Evolutionary conservation across 192 early-diverging fungal genomes (phyloP), one percentile per base, ranked within the genome.

Genomic region (Umbelopsis vinacea): DNA sequence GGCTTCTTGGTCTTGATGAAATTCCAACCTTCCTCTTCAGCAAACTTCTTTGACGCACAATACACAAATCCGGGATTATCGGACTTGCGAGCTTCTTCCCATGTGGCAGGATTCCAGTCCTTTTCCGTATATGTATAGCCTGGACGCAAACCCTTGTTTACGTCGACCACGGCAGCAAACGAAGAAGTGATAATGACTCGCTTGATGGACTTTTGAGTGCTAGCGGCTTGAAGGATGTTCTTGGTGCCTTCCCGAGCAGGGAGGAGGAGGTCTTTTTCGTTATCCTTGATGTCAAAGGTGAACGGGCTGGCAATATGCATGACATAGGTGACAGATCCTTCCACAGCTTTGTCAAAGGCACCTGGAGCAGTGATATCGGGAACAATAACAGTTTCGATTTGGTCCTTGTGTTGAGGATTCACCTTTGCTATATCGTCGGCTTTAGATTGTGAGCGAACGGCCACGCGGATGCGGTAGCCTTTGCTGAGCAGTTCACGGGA

Each of bases 41-140:
- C 57, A 63, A 63, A 37, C 14, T 63, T 63, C 19, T 63, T 63
- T 8, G 57, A 63, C 6, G 57, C 57, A 37, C 57, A 63, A 19
- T 63, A 63, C 3, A 63, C 57, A n/a, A 19, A 37, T 3, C 33
- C 33, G 7, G 57, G 33, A 3, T 38, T 63, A 19, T 63, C 57
- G 2, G 57, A 63, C 33, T 63, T 63, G 0, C 14, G 4, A 11
- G 57, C 46, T 12, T 46, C 24, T 0, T 46, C 45, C 57, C 57
- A 63, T 6, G 57, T 63, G 8, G 17, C 57, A 2, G 67, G 67
- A 7, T 68, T 68, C 67, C 67, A 68, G 26, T 68, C 67, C 43
- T 68, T 46, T n/a, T 68, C 67, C 2, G 67, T 68, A 8, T 68
- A 68, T 8, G 67, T 68, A 19, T 68, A 68, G 22, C 67, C 67